These are phyloP conservation scores for Agroathelia rolfsii DNA, from an alignment of 1,284 basidiomycete genomes.

Conservation along the genomic window DNA sequence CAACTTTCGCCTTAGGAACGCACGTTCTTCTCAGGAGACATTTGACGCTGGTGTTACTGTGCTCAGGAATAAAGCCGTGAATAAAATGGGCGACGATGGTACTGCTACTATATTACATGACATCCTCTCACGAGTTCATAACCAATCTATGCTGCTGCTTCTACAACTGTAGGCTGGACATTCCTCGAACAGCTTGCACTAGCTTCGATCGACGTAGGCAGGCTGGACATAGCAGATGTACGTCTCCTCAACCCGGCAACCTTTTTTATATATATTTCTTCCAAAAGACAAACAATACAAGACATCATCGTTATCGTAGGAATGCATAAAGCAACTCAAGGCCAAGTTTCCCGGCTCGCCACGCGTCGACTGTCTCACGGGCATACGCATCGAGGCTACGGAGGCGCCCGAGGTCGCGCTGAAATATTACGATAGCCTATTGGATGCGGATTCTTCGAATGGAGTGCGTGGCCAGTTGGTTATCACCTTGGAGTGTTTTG, in stretches of 20 bases:
- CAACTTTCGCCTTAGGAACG: conserved; percentile 57
- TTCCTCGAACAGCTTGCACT: conserved; percentile 84
- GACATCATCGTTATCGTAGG: conserved; percentile 28
- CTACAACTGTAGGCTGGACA: conserved; percentile 55
- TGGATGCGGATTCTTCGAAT: conserved; percentile 67
- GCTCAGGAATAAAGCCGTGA: conserved; percentile 39
- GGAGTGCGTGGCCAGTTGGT: conserved; percentile 42
- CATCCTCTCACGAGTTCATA: no score
- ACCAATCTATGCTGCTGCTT: conserved; percentile 1
- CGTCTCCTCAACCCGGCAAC: conserved; percentile 25
- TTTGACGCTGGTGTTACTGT: conserved; percentile 54
- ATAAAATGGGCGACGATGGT: conserved; percentile 57
- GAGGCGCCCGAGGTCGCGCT: conserved; percentile 56
- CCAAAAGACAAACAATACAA: conserved; percentile 10
- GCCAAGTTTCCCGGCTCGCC: conserved; percentile 76
- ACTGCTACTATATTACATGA: conserved; percentile 8
- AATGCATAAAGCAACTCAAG: conserved; percentile 57
- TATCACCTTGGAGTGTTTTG: conserved; percentile 1
- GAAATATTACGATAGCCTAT: conserved; percentile 56
- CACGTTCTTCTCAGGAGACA: conserved; percentile 60
- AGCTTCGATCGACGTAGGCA: conserved; percentile 79
- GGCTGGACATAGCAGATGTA: conserved; percentile 77
- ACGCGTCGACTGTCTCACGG: conserved; percentile 76
- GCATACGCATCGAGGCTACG: conserved; percentile 76
- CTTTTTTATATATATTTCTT: conserved; percentile 4